Conservation (phyloP, 78 protist genomes). For the Chrysochromulina tobinii region DNA sequence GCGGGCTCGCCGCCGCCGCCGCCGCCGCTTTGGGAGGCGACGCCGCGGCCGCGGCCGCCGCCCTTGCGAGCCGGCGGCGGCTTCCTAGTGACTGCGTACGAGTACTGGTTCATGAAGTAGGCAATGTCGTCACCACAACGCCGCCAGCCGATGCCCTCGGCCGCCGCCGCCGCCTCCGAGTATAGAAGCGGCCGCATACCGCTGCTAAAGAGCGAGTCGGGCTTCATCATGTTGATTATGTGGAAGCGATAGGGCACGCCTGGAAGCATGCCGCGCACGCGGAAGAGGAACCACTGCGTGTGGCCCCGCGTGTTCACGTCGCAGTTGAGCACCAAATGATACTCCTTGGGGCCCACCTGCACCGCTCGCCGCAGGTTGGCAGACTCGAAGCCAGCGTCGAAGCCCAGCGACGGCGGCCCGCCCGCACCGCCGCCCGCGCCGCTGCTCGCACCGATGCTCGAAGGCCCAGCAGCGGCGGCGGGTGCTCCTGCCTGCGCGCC, state of each 20-base stretch:
- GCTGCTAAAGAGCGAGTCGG: slow-evolving; percentile 54
- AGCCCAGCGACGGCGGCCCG: slow-evolving; percentile 46
- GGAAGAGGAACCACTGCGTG: slow-evolving; percentile 84
- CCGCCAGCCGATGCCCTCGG: neutral
- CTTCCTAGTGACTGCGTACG: neutral
- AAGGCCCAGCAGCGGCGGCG: neutral
- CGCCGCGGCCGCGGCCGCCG: neutral
- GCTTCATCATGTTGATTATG: slow-evolving; percentile 73
- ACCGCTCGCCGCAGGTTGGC: slow-evolving; percentile 69
- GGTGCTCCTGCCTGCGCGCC: neutral
- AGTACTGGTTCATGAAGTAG: slow-evolving; percentile 16
- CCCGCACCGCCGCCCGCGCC: too few species aligned
- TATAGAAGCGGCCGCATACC: slow-evolving; percentile 74
- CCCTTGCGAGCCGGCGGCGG: neutral
- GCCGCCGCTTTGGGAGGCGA: neutral
- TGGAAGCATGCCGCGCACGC: neutral
- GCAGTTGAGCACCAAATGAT: slow-evolving; percentile 61
- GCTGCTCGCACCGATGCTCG: too few species aligned
- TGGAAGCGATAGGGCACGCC: slow-evolving; percentile 59
- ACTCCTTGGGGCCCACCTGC: neutral
- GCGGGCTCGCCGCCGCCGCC: neutral
- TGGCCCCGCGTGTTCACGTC: slow-evolving; percentile 73
- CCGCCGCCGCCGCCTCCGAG: neutral
- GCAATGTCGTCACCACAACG: neutral
- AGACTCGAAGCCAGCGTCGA: slow-evolving; percentile 66